Base-by-base conservation (phyloP, 352 stramenopile species). In the Phytophthora quininea region DNA sequence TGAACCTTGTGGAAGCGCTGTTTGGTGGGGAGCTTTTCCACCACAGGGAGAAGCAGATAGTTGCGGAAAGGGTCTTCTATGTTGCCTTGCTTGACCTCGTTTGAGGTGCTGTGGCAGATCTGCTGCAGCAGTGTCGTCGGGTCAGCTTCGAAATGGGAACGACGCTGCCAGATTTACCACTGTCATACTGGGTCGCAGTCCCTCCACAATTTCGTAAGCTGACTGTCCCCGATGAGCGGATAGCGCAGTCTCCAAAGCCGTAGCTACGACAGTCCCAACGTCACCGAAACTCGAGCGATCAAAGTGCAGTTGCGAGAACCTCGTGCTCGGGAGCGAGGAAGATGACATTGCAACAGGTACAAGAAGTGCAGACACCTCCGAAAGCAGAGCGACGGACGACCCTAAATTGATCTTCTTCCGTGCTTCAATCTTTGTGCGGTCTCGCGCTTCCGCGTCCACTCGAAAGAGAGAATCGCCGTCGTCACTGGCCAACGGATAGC, bases 361-460 rank as follows among this genome's bases (percentile, higher is more conserved):
- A 14, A 93, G 60, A 10, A 93, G 51, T 12, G 62, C 75, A 0
- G 83, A 84, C 27, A 82, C 66, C 8, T 95, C 84, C 7, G 84
- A 75, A 1, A 95, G 62, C 19, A 88, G 65, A 3, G 75, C 66
- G n/a, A 95, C 62, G 1, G 85, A 88, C 0, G 85, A 83, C 1
- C 76, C 79, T 30, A 95, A 32, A 31, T 95, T 95, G 24, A 95
- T 61, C 1, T 67, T 54, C 19, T 83, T 81, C 7, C 87, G 77
- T 0, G 82, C 82, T 43, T 85, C 74, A 27, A 81, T 74, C 67
- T 93, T 93, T 15, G 79, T 74, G 38, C 64, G 74, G 63, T 95
- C 87, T 9, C 69, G 78, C 4, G 63, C 73, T 27, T 79, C 73
- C 0, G 60, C 45, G 5, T 60, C 71, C 5, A 75, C 64, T 48